Conservation (phyloP, 305 asterid genomes). For the Rubia occidens region DNA sequence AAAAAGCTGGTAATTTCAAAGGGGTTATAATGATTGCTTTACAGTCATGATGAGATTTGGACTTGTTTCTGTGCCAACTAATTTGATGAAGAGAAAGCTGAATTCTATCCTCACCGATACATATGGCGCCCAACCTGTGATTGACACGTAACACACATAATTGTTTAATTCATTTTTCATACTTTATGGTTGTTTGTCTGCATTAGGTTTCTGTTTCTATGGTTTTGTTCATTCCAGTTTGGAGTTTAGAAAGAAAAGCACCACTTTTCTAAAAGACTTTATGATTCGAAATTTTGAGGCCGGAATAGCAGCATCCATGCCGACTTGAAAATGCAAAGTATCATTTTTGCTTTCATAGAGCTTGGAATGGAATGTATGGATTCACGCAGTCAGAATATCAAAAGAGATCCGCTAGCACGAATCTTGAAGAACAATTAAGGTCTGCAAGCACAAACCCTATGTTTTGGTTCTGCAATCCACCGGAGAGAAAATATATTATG, state of each 20-base stretch:
- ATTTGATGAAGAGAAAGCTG: not conserved
- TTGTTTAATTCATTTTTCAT: not conserved
- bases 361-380: no score
- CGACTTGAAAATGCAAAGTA: no score
- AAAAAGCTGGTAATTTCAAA: not conserved
- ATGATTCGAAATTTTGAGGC: not conserved
- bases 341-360: no score
- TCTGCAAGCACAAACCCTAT: no score
- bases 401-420: no score
- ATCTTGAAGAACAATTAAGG: no score
- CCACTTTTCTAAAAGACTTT: no score
- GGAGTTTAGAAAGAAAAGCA: not conserved
- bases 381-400: no score
- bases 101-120: not conserved
- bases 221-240: not conserved
- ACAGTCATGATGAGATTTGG: not conserved
- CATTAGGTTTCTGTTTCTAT: not conserved
- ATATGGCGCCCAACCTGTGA: not conserved
- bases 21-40: not conserved
- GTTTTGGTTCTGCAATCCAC: no score
- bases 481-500: no score
- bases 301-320: not conserved
- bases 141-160: not conserved
- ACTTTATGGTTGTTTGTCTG: not conserved
- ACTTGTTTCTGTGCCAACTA: slow-evolving; percentile 6